A percentile compares a stretch with the other conserved stretches of the same genome.
These are phyloP conservation scores for Zostera marina DNA, from an alignment of 116 monocot species.

Conservation along the genomic window DNA sequence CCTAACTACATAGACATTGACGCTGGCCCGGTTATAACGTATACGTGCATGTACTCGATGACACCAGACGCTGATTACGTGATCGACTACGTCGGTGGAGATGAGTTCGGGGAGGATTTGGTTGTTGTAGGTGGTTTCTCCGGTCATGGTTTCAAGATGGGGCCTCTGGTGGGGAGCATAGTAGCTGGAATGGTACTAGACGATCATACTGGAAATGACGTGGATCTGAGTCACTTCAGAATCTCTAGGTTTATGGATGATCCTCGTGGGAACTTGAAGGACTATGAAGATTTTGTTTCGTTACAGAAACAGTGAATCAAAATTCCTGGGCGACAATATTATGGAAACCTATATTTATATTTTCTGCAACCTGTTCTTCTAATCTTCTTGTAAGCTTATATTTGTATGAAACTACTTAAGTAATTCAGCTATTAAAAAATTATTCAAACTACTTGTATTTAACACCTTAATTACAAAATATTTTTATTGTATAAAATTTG, in stretches of 20 bases:
- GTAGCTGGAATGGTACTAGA: slow-evolving; percentile 41
- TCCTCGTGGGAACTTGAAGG: slow-evolving; percentile 28
- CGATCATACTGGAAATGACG: slow-evolving; percentile 10
- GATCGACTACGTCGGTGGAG: slow-evolving; percentile 61
- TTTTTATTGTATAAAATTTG: no score
- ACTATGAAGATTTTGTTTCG: slow-evolving; percentile 23
- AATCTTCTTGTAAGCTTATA: no score
- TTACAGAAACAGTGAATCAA: no score
- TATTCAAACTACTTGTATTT: no score
- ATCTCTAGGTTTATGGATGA: slow-evolving; percentile 31
- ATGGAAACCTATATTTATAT: no score
- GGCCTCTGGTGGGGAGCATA: slow-evolving; percentile 49
- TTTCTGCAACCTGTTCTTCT: no score
- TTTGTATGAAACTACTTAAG: no score
- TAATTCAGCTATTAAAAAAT: no score
- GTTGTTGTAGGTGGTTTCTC: slow-evolving; percentile 80
- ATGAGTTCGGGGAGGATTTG: slow-evolving; percentile 57
- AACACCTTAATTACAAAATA: no score
- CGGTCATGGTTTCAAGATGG: slow-evolving; percentile 93
- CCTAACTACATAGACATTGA: slow-evolving; percentile 8
- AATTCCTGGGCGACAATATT: no score
- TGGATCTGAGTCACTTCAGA: slow-evolving; percentile 34
- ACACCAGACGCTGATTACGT: slow-evolving; percentile 71
- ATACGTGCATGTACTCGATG: slow-evolving; percentile 83
- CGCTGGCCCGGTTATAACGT: slow-evolving; percentile 34